Base-by-base conservation (phyloP, 2,329 filamentous ascomycete genomes). In the Apiospora saccharicola region DNA sequence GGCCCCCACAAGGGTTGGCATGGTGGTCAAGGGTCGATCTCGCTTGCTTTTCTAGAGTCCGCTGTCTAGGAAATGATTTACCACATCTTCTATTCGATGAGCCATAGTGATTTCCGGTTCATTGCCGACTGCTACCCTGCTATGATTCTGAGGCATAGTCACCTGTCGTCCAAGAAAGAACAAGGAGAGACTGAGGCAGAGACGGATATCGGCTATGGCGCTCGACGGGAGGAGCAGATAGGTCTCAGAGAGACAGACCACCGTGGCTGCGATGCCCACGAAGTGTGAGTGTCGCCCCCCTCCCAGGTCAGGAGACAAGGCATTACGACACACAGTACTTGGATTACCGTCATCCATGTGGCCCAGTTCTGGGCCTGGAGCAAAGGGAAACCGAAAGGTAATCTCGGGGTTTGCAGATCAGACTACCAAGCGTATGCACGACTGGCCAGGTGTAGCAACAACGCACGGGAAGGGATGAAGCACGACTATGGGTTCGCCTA, bases 371-470 rank as follows among this genome's bases (percentile, higher is more conserved):
- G 41, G 19, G 19, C 12, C 30, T 64, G 7, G 57, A 64, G 34
- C 34, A 41, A 5, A 64, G n/a, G 41, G 12, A 61, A 64, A 10
- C 53, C 57, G 19, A 64, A 64, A 64, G 57, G 57, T 64, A 64
- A 64, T 41, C 34, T 64, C 19, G 57, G 30, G 22, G 8, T n/a
- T 37, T 64, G 57, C 34, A 37, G 57, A 64, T 64, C 57, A 64
- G 57, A 64, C 57, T 64, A 64, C 57, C 10, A 24, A 41, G 37
- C 14, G 57, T 41, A 64, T 64, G 57, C 57, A 64, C 5, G 57
- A 64, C 57, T 64, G 57, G 14, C 34, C 57, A n/a, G 19, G 41
- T 64, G 57, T 41, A 64, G 57, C 57, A 64, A 64, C 57, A 64
- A 64, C 57, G 34, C 57, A 64, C 19, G 57, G 34, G 8, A 64